Percentiles rank a stretch among this genome's conserved stretches.
Conservation (phyloP, 768 basidiomycete species). For the Amanita jacksonii region DNA sequence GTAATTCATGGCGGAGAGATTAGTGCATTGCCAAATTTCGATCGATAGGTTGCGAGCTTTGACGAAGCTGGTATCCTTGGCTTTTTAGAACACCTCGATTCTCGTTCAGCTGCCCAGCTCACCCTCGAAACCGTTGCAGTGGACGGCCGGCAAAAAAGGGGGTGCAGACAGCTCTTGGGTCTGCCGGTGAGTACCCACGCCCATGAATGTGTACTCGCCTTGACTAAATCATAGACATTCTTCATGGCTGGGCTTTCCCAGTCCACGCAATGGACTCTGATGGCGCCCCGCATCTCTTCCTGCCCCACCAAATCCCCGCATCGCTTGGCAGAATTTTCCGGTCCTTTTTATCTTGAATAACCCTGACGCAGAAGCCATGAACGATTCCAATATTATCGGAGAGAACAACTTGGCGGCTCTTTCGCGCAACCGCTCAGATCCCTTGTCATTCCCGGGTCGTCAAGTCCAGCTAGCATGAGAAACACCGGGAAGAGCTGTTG, state of each 20-base stretch:
- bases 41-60: slow-evolving; percentile 31
- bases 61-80: slow-evolving; percentile 56
- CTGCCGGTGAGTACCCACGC: slow-evolving; percentile 57
- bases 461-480: slow-evolving; percentile 46
- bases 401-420: slow-evolving; percentile 38
- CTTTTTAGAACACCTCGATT: slow-evolving; percentile 56
- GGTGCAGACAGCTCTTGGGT: slow-evolving; percentile 53
- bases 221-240: slow-evolving; percentile 19
- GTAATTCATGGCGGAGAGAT: slow-evolving; percentile 13
- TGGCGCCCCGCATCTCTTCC: slow-evolving; percentile 39
- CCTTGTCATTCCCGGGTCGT: slow-evolving; percentile 36
- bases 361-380: slow-evolving; percentile 18
- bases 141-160: slow-evolving; percentile 57
- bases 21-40: background rate
- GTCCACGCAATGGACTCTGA: slow-evolving; percentile 52
- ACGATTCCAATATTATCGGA: slow-evolving; percentile 15
- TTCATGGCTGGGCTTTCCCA: slow-evolving; percentile 52
- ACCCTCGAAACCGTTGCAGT: slow-evolving; percentile 49
- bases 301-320: slow-evolving; percentile 47
- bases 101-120: slow-evolving; percentile 40
- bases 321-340: slow-evolving; percentile 50
- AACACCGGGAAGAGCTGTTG: slow-evolving; percentile 38
- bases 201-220: slow-evolving; percentile 19
- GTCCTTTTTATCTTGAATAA: slow-evolving; percentile 39
- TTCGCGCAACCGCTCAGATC: slow-evolving; percentile 39